Evolutionary conservation across 495 filamentous ascomycete species (phyloP).

Genomic region (Aspergillus indologenus): DNA sequence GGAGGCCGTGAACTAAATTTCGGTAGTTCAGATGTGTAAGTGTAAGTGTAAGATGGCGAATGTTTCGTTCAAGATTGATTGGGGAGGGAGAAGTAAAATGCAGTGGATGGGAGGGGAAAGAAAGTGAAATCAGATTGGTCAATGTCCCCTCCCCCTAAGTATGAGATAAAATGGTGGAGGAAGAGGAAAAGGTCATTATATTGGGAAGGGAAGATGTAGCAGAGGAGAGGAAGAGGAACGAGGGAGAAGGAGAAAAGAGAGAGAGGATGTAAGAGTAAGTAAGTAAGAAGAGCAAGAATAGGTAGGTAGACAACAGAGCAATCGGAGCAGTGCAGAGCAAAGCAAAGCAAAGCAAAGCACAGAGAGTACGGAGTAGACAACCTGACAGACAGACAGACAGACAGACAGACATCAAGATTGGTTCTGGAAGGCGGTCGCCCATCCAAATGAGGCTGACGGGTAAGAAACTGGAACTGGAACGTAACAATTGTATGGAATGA

Average conservation of each 20-base stretch:
- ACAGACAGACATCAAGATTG: constrained; percentile 13
- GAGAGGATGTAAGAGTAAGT: constrained; percentile 5
- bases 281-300: background rate
- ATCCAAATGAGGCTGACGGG: constrained; percentile 18
- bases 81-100: background rate
- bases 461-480: background rate
- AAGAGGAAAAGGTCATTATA: background rate
- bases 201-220: constrained; percentile 1
- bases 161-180: constrained; percentile 2
- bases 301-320: too few species aligned
- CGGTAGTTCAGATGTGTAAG: background rate
- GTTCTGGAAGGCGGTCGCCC: constrained; percentile 28
- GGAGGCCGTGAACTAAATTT: background rate
- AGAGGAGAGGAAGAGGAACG: background rate
- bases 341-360: too few species aligned
- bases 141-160: constrained; percentile 3
- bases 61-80: background rate
- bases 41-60: background rate
- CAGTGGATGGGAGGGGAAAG: background rate
- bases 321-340: too few species aligned
- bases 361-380: too few species aligned
- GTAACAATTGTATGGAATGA: too few species aligned
- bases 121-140: background rate
- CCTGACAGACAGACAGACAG: too few species aligned
- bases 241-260: background rate